phyloP scores from a whole-genome alignment of 2,329 filamentous ascomycete genomes.

The Chalaropsis thielavioides region DNA sequence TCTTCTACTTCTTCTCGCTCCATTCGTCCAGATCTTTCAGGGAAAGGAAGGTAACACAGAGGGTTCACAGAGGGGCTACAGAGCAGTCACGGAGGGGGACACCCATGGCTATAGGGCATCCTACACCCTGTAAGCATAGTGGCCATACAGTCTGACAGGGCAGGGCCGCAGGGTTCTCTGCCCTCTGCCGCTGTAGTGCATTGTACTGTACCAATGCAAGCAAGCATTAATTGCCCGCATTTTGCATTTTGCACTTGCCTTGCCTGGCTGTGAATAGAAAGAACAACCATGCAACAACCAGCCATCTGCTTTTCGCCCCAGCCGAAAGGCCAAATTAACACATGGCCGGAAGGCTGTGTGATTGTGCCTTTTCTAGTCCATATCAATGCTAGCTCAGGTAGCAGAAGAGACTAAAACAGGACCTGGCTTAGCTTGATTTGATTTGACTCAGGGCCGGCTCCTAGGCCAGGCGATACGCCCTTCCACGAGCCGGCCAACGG shows the following conservation, averaged over 20 bases:
- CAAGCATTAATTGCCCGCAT: slow-evolving; percentile 2
- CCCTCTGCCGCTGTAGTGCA: background rate
- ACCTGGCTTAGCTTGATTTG: background rate
- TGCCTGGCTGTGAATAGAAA: background rate
- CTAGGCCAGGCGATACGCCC: background rate
- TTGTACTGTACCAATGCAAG: background rate
- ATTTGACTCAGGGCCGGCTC: background rate
- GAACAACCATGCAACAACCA: background rate
- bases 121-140: background rate
- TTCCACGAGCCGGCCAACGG: too few species aligned
- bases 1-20: background rate
- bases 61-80: background rate
- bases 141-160: background rate
- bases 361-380: background rate
- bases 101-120: background rate
- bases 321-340: too few species aligned
- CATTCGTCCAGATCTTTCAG: too few species aligned
- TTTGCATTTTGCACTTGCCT: background rate
- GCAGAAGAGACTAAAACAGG: background rate
- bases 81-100: background rate
- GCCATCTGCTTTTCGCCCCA: background rate
- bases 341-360: too few species aligned
- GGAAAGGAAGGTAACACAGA: background rate
- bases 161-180: background rate
- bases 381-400: background rate